Base-by-base conservation (phyloP, 2,329 filamentous ascomycete genomes). In the Xylariaceae sp. region DNA sequence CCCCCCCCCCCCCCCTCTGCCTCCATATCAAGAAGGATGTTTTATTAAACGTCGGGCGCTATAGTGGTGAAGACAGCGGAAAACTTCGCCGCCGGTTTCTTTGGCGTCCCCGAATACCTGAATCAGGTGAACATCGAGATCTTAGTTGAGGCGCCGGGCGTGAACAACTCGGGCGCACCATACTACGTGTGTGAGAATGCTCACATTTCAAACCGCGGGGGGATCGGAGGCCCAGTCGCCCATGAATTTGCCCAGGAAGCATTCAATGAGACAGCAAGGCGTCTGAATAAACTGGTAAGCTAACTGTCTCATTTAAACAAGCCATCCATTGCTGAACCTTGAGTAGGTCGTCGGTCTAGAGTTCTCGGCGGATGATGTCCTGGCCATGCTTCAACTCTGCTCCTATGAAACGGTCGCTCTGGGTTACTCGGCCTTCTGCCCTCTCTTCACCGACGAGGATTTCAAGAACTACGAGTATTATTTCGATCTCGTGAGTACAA, bases 401-500 rank as follows among this genome's bases (percentile, higher is more conserved):
- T 65, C 67, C 4, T 70, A 68, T 12, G 67, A 70, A 55, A 69
- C 67, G 0, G 58, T 67, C 31, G 72, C 72, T 0, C 68, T 75
- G 1, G 73, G 73, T 29, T 75, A 73, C 59, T 74, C 73, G 0
- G 62, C 68, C 2, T 75, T 75, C 64, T 76, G 73, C 58, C 43
- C 55, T 4, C 64, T 76, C 7, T 76, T 75, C 62, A 72, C 62
- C 46, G 64, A 74, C 44, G 60, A 74, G 51, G 73, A 76, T 53
- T 76, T 72, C 55, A 32, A 74, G 7, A 73, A 73, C 56, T 74
- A 70, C 52, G 73, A 75, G 50, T 75, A 76, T 61, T 73, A 68
- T 61, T 73, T 68, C 57, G 73, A 76, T 53, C 61, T 76, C 32
- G 69, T 69, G 54, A 64, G 73, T 62, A 42, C 8, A 19, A 9